phyloP scores from a whole-genome alignment of 345 rosid species.

The Boechera stricta region DNA sequence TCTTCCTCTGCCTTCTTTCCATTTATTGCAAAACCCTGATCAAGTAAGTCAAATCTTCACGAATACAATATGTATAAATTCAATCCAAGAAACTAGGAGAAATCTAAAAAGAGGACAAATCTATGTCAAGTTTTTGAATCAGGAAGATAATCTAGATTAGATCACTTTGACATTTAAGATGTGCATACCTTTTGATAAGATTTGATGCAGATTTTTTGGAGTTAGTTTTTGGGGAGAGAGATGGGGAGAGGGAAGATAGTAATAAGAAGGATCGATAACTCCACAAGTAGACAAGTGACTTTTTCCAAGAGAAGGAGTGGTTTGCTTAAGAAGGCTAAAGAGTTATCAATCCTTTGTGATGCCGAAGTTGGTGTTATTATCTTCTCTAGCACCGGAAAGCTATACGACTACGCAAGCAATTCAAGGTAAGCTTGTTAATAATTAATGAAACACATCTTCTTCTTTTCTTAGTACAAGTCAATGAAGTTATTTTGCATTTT shows the following conservation, averaged over 20 bases:
- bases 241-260: constrained; percentile 51
- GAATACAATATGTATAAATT: not conserved
- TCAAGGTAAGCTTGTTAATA: constrained; percentile 38
- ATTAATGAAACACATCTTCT: not conserved
- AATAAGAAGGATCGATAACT: constrained; percentile 47
- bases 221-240: not conserved
- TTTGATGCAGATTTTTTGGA: constrained; percentile 11
- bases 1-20: constrained; percentile 35
- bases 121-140: constrained; percentile 13
- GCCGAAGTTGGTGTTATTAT: constrained; percentile 50
- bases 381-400: constrained; percentile 49
- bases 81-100: constrained; percentile 28
- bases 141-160: constrained; percentile 25
- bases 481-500: constrained; percentile 18
- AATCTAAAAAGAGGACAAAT: constrained; percentile 9
- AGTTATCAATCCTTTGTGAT: constrained; percentile 48
- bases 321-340: constrained; percentile 47
- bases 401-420: constrained; percentile 48
- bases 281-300: constrained; percentile 49
- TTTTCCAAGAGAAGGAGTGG: constrained; percentile 49
- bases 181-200: not conserved
- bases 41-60: constrained; percentile 45
- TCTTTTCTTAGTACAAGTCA: not conserved
- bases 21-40: constrained; percentile 37
- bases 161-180: constrained; percentile 16